Percentiles rank a stretch among this genome's conserved stretches.
phyloP scores from a whole-genome alignment of 2,329 filamentous ascomycete species.

The Elsinoe arachidis region DNA sequence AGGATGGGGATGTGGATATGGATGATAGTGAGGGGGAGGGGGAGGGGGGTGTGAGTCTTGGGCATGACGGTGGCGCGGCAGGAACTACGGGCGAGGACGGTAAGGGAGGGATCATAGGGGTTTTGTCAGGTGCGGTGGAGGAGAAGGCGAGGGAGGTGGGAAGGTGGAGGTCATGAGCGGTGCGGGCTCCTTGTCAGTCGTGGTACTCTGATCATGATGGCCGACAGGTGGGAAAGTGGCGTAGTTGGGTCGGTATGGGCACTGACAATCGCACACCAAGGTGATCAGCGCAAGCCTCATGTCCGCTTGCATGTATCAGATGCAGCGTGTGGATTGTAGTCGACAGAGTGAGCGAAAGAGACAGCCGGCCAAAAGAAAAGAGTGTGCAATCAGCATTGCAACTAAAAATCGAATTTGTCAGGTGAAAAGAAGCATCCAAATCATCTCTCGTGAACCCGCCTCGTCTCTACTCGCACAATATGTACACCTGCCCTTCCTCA shows the following conservation, averaged over 20 bases:
- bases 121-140: slow-evolving; percentile 14
- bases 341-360: too few relatives aligned
- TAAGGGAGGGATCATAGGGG: neutral
- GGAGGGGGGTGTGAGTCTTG: slow-evolving; percentile 31
- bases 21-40: slow-evolving; percentile 18
- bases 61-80: too few relatives aligned
- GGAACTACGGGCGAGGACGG: slow-evolving; percentile 16
- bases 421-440: neutral
- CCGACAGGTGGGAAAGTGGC: too few relatives aligned
- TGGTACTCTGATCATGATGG: too few relatives aligned
- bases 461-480: neutral
- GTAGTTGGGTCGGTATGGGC: too few relatives aligned
- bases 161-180: slow-evolving; percentile 14
- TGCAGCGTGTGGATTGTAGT: too few relatives aligned
- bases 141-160: slow-evolving; percentile 13
- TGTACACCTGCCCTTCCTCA: neutral
- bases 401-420: neutral
- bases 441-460: neutral
- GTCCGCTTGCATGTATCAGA: too few relatives aligned
- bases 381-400: too few relatives aligned
- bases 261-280: too few relatives aligned
- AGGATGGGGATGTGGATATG: neutral
- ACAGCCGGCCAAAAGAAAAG: too few relatives aligned
- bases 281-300: too few relatives aligned
- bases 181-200: neutral